Percentiles rank a stretch among this genome's conserved stretches.
phyloP scores from a whole-genome alignment of 2,329 filamentous ascomycete genomes.

The Dactylonectria estremocensis region DNA sequence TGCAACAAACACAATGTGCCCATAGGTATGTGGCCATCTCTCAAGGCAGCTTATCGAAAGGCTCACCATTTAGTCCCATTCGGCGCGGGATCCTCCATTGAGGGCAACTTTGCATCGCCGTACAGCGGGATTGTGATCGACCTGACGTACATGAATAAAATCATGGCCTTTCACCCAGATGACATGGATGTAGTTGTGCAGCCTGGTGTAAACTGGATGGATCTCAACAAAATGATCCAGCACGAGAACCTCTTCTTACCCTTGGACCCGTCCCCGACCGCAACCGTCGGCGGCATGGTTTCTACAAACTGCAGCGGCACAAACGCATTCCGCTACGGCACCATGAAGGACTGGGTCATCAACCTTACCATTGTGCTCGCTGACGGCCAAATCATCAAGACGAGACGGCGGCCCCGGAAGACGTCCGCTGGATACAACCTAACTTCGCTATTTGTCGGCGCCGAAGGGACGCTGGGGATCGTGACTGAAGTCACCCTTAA shows the following conservation, averaged over 20 bases:
- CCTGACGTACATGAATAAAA: conserved; percentile 81
- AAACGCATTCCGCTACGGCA: conserved; percentile 87
- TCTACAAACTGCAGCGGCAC: conserved; percentile 79
- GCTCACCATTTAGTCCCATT: conserved; percentile 56
- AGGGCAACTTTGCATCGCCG: conserved; percentile 83
- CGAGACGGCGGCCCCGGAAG: conserved; percentile 82
- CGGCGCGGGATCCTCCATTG: conserved; percentile 79
- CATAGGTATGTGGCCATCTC: conserved; percentile 6
- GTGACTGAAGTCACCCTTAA: conserved; percentile 86
- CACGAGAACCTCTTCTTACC: conserved; percentile 85
- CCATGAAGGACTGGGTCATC: conserved; percentile 91
- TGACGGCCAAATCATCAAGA: conserved; percentile 86
- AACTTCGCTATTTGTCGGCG: conserved; percentile 84
- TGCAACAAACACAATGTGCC: conserved; percentile 24
- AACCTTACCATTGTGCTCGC: conserved; percentile 86
- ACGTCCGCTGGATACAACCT: conserved; percentile 86
- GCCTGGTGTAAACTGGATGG: conserved; percentile 84
- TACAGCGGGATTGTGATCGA: conserved; percentile 83
- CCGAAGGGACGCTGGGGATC: conserved; percentile 86
- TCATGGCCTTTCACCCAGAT: conserved; percentile 77
- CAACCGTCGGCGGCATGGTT: conserved; percentile 88
- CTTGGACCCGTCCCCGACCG: conserved; percentile 86
- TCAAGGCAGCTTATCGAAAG: neutral
- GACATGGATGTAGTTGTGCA: conserved; percentile 79
- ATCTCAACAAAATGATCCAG: conserved; percentile 79